phyloP scores from a whole-genome alignment of 768 basidiomycete species.

The Naganishia vishniacii region DNA sequence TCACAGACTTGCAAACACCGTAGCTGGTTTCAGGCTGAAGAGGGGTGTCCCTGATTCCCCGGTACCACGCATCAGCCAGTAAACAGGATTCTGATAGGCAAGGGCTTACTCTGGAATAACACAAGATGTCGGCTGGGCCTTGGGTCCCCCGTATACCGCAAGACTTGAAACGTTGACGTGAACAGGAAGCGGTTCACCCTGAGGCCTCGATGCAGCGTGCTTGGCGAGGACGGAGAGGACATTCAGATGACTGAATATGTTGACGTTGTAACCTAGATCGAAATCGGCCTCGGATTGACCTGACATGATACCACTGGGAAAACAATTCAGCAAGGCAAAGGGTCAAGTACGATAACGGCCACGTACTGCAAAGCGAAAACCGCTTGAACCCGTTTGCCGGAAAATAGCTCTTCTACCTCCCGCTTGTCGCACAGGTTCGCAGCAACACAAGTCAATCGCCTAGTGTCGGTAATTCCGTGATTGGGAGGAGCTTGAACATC shows the following conservation, averaged over 20 bases:
- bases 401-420: conserved; percentile 29
- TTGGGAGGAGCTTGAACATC: conserved; percentile 44
- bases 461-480: conserved; percentile 15
- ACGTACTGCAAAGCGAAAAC: conserved; percentile 29
- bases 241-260: conserved; percentile 46
- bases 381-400: conserved; percentile 26
- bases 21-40: conserved; percentile 45
- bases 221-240: conserved; percentile 36
- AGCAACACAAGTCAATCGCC: conserved; percentile 26
- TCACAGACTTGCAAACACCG: conserved; percentile 45
- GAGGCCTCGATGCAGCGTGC: conserved; percentile 33
- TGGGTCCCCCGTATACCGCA: conserved; percentile 47
- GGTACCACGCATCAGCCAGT: neutral
- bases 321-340: neutral
- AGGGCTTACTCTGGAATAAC: conserved; percentile 42
- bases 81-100: neutral
- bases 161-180: conserved; percentile 46
- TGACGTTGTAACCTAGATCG: conserved; percentile 53
- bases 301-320: conserved; percentile 57
- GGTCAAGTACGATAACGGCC: neutral
- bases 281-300: conserved; percentile 61
- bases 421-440: conserved; percentile 30
- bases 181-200: conserved; percentile 34
- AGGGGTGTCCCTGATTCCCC: conserved; percentile 38
- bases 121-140: conserved; percentile 37